Evolutionary conservation across 495 filamentous ascomycete species (phyloP), one percentile per base, ranked within the genome.

Genomic region (Neurospora pannonica): DNA sequence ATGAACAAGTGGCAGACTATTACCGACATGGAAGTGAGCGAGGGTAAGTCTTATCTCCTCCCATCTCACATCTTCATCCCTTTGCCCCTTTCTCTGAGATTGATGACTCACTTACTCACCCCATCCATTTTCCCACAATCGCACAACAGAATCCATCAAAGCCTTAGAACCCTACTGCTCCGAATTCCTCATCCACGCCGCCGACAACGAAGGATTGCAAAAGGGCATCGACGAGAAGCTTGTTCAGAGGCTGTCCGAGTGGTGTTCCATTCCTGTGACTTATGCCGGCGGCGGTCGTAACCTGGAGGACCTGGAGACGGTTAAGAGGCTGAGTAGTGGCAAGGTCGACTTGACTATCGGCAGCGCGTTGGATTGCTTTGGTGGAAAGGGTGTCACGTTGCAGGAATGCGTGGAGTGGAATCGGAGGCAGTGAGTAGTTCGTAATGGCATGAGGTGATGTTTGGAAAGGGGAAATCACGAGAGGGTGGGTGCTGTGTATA

Each of bases 1-100:
- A 99, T 96, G 93, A 92, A 98, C 81, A 95, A 97, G 82, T 99
- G 96, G 96, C 95, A 98, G 85, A 95, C 93, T 5, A 90, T 98
- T 74, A 98, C 96, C 1, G 93, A 97, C 79, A 94, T 97, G 90
- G 95, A 98, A 78, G 89, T 98, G 73, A 93, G 89, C 78, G 84
- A 92, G 85, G 91, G 96, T 93, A 84, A 71, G 86, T 78, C 40
- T 39, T 70, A 3, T 28, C 36, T 13, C 11, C 4, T 34, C 34
- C 70, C 71, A n/a, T 72, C 70, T 48, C 19, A 19, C 24, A 39
- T 36, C 39, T n/a, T 6, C 15, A 7, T 8, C 24, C 37, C 19
- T 70, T 72, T 9, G 38, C 71, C 34, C 1, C 38, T 31, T 31
- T 60, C 19, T 38, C 21, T 19, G 5, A 2, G 2, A 46, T 15